Conservation (phyloP, 192 early-diverging fungal species). For the Obelidium mucronatum region DNA sequence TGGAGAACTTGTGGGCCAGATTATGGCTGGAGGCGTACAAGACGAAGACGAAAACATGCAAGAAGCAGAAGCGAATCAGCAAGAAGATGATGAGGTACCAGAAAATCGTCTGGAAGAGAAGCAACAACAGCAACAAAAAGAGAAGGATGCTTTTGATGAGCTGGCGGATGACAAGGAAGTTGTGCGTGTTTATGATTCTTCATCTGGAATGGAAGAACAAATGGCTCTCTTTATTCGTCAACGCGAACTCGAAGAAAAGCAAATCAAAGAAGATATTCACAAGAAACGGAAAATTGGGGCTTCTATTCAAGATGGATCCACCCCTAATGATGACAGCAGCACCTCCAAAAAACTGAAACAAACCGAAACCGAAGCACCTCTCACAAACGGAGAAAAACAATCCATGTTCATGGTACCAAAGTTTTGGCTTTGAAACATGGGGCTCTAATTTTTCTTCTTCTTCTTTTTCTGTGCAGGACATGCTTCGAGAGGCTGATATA, state of each 20-base stretch:
- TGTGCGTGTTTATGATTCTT: slow-evolving; percentile 31
- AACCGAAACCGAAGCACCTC: neutral
- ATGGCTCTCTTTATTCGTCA: neutral
- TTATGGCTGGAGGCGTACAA: slow-evolving; percentile 56
- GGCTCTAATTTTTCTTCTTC: neutral
- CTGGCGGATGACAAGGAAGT: slow-evolving; percentile 37
- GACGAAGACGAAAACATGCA: slow-evolving; percentile 45
- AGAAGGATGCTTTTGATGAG: slow-evolving; percentile 29
- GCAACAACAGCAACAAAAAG: neutral
- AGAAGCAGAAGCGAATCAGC: slow-evolving; percentile 20
- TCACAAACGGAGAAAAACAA: slow-evolving; percentile 43
- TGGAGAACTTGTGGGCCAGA: slow-evolving; percentile 56
- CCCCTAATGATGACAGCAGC: neutral
- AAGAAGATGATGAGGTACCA: neutral
- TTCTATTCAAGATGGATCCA: neutral
- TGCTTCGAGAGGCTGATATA: slow-evolving; percentile 74
- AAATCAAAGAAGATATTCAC: neutral
- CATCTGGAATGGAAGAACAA: neutral
- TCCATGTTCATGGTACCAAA: slow-evolving; percentile 38
- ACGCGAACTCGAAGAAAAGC: neutral
- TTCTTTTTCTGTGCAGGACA: slow-evolving; percentile 32
- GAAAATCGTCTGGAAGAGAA: neutral
- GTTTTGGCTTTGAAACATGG: too few relatives aligned
- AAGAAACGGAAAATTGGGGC: neutral
- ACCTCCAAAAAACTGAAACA: neutral